Evolutionary conservation across 1,139 yeast species (phyloP).

Genomic region (Candida sanyaensis): DNA sequence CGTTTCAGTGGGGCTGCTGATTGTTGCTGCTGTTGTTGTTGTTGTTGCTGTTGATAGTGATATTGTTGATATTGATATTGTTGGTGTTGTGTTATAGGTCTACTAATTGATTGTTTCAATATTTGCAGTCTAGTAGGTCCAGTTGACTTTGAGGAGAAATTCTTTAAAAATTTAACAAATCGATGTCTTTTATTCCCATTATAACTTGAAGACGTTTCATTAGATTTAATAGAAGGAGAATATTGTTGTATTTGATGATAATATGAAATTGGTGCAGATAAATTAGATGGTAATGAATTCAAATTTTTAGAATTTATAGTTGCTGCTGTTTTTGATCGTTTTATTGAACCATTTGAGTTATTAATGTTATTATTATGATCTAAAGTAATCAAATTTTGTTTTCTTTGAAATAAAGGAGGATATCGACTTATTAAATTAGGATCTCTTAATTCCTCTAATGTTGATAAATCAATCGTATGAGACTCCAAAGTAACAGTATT

Average conservation of each 20-base stretch:
- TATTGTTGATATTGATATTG: not conserved
- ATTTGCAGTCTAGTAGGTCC: slow-evolving; percentile 6
- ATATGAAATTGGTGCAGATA: slow-evolving; percentile 4
- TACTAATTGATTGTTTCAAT: slow-evolving; percentile 12
- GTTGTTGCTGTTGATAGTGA: not conserved
- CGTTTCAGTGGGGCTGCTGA: not conserved
- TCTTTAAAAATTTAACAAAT: slow-evolving; percentile 9
- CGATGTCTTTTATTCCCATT: slow-evolving; percentile 5
- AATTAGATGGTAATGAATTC: not conserved
- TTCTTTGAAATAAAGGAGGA: slow-evolving; percentile 16
- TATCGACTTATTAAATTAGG: slow-evolving; percentile 17
- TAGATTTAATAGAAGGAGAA: slow-evolving; percentile 7
- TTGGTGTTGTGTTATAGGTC: slow-evolving; percentile 8
- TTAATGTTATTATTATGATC: slow-evolving; percentile 1
- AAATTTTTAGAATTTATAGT: not conserved
- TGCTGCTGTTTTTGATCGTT: slow-evolving; percentile 1
- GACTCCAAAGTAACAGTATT: slow-evolving; percentile 9
- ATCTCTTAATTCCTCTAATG: slow-evolving; percentile 16
- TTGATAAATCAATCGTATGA: slow-evolving; percentile 14
- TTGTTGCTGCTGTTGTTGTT: not conserved
- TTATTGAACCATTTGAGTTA: slow-evolving; percentile 2
- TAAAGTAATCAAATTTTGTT: slow-evolving; percentile 11
- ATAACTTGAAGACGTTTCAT: not conserved
- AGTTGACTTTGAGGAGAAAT: slow-evolving; percentile 7
- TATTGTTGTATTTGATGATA: not conserved